phyloP scores from a whole-genome alignment of 1,284 basidiomycete species.

The Fomitopsis betulina region DNA sequence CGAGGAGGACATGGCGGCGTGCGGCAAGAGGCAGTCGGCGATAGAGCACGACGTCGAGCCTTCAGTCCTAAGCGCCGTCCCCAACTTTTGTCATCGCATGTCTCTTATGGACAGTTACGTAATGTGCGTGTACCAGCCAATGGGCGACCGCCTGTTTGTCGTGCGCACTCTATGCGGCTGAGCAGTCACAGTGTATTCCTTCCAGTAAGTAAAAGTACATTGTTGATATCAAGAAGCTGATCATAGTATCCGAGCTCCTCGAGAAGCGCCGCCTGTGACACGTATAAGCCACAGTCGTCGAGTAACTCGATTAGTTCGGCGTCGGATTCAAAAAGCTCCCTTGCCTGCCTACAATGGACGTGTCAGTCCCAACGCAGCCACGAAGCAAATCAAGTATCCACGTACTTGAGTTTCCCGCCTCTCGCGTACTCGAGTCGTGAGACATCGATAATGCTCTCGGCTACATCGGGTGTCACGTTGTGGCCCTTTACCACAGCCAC shows the following conservation, averaged over 20 bases:
- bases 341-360: constrained; percentile 36
- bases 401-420: constrained; percentile 40
- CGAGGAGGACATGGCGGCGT: constrained; percentile 1
- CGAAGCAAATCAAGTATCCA: constrained; percentile 4
- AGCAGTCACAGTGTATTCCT: no score
- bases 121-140: background rate
- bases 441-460: constrained; percentile 39
- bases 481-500: constrained; percentile 40
- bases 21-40: background rate
- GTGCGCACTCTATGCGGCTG: background rate
- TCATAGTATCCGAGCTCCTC: constrained; percentile 36
- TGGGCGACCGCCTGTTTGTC: background rate
- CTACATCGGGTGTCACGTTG: constrained; percentile 30
- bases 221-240: constrained; percentile 30
- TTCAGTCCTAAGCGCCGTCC: background rate
- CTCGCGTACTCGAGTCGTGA: constrained; percentile 51
- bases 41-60: background rate
- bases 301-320: constrained; percentile 57
- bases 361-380: background rate
- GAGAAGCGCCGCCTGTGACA: constrained; percentile 47
- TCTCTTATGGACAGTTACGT: background rate
- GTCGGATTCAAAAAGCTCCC: constrained; percentile 41
- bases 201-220: no score
- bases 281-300: constrained; percentile 49
- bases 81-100: background rate